A percentile compares a stretch with the other conserved stretches of the same genome.
These are phyloP conservation scores for Letharia columbiana DNA, from an alignment of 495 filamentous ascomycete species.

Conservation along the genomic window DNA sequence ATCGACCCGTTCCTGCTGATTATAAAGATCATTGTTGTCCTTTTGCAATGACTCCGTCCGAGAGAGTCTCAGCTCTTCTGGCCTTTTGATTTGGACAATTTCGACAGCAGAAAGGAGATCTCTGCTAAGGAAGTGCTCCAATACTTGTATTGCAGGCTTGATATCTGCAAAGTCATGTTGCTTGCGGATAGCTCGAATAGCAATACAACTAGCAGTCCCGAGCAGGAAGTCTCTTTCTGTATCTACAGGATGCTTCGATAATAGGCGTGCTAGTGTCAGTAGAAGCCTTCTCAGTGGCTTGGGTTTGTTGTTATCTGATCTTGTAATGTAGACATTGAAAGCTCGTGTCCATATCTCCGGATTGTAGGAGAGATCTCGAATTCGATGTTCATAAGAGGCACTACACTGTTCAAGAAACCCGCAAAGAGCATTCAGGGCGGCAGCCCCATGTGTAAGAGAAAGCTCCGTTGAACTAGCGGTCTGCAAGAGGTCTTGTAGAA, in stretches of 20 bases:
- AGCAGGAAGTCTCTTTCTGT: conserved; percentile 35
- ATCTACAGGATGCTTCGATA: conserved; percentile 41
- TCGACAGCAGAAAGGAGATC: conserved; percentile 36
- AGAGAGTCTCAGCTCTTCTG: not conserved
- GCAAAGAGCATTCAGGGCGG: conserved; percentile 40
- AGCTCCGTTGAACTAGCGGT: conserved; percentile 30
- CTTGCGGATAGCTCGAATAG: conserved; percentile 38
- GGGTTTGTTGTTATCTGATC: conserved; percentile 63
- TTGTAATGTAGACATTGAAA: conserved; percentile 64
- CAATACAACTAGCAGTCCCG: conserved; percentile 30
- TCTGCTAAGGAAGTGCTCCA: conserved; percentile 53
- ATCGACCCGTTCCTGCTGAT: not conserved
- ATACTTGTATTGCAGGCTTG: conserved; percentile 54
- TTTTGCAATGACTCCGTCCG: not conserved
- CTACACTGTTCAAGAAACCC: conserved; percentile 41
- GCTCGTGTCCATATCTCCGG: conserved; percentile 46
- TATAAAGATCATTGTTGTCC: not conserved
- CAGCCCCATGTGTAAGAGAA: conserved; percentile 35
- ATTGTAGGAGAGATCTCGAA: conserved; percentile 39
- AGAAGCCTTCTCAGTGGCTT: conserved; percentile 70
- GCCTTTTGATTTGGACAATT: not conserved
- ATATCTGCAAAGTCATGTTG: conserved; percentile 44
- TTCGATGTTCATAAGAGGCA: conserved; percentile 30
- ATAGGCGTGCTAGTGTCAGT: conserved; percentile 45
- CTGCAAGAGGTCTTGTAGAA: conserved; percentile 10